Evolutionary conservation across 805 yeast species (phyloP).

Genomic region (Blastobotrys mokoenaii): DNA sequence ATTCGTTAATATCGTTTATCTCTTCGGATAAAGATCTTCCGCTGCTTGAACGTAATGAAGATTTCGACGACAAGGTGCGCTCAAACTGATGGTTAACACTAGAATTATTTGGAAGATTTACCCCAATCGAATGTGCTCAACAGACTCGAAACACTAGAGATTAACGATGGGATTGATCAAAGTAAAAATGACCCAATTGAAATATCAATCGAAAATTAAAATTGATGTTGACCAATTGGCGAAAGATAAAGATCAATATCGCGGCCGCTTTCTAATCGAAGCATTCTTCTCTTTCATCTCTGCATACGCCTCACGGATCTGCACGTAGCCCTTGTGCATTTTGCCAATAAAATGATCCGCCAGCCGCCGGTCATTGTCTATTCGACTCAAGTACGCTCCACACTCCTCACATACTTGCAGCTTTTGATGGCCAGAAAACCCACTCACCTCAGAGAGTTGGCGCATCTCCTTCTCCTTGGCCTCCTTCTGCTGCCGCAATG

Average conservation of each 20-base stretch:
- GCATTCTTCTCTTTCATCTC: slow-evolving; percentile 15
- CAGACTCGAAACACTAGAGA: no score
- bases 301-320: slow-evolving; percentile 41
- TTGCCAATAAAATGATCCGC: slow-evolving; percentile 89
- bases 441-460: slow-evolving; percentile 58
- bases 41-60: no score
- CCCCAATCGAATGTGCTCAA: no score
- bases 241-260: not conserved
- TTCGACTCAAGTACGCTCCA: slow-evolving; percentile 77
- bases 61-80: no score
- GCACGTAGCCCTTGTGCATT: slow-evolving; percentile 74
- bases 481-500: slow-evolving; percentile 39
- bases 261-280: not conserved
- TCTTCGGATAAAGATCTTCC: no score
- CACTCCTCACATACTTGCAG: slow-evolving; percentile 85
- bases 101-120: no score
- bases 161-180: no score
- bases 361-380: slow-evolving; percentile 80
- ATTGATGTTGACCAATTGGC: not conserved
- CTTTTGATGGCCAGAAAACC: slow-evolving; percentile 83
- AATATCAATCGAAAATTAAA: no score
- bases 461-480: slow-evolving; percentile 48
- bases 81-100: no score
- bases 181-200: no score
- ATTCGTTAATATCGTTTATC: no score